Base-by-base conservation (phyloP, 2,329 filamentous ascomycete species). In the Aspergillus novoparasiticus region DNA sequence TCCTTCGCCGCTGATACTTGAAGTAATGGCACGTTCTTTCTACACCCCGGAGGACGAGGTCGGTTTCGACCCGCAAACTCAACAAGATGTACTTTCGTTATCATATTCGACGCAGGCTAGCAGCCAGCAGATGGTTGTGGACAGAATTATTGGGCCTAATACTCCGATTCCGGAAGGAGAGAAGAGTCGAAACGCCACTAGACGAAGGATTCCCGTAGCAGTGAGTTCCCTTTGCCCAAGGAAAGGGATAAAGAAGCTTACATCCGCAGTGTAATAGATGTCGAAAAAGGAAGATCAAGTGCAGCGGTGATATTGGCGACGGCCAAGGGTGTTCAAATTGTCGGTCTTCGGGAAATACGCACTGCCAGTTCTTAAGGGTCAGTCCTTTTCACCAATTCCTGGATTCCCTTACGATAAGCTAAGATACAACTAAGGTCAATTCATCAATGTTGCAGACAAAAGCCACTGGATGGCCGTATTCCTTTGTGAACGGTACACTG, bases 251-350 rank as follows among this genome's bases (percentile, higher is more conserved):
- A 56, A 54, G 21, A 10, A 45, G 8, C 65, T 71, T 50, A 68
- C 51, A 60, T 23, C 30, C 12, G 23, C 68, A 97, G 94, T 98
- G 94, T 77, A 87, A 88, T 41, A 88, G 94, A 69, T 98, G 94
- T 79, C 88, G 94, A 64, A 94, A 94, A 80, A 87, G 94, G 63
- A 98, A 98, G 83, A 98, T 98, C 71, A 90, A 92, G 70, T 98
- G 94, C 81, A 96, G 91, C 72, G 94, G 94, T 50, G 93, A 97
- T 74, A 83, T 85, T 39, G 91, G 90, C 36, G 87, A 90, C 72
- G 90, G 90, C n/a, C 80, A 83, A 45, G 88, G 89, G n/a, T 98
- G 94, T 78, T 83, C 85, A 12, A 96, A 94, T 76, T 98, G 94
- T 82, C 90, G 88, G 72, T 87, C 84, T 65, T 90, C 94, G 58